Evolutionary conservation across 208 protist genomes (phyloP).

Genomic region (Jaenimonas drosophilae): DNA sequence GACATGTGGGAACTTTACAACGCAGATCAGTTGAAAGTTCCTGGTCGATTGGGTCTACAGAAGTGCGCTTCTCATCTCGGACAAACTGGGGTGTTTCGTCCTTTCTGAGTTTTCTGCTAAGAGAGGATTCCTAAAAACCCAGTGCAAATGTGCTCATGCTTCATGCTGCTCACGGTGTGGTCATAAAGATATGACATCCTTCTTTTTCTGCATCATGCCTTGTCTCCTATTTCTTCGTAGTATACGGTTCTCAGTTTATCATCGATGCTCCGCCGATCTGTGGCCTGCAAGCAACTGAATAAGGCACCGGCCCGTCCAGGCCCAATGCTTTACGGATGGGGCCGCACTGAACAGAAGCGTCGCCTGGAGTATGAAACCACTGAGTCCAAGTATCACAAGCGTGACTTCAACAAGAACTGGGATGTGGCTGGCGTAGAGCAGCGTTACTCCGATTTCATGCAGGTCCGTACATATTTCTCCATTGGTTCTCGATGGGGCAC

Average conservation of each 20-base stretch:
- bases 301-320: conserved; percentile 77
- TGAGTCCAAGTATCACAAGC: conserved; percentile 86
- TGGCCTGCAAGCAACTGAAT: conserved; percentile 53
- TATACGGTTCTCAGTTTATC: background rate
- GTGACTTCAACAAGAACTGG: conserved; percentile 89
- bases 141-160: no score
- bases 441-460: conserved; percentile 85
- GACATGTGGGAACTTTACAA: conserved; percentile 85
- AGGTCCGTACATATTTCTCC: conserved; percentile 85
- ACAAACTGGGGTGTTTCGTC: background rate
- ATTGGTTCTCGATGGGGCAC: conserved; percentile 81
- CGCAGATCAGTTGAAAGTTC: conserved; percentile 73
- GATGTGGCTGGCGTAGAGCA: conserved; percentile 83
- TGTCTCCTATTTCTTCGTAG: conserved; percentile 1
- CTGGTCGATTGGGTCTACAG: conserved; percentile 61
- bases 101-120: no score
- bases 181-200: no score
- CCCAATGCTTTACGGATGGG: conserved; percentile 85
- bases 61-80: conserved; percentile 1
- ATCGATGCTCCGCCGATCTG: conserved; percentile 72
- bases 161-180: no score
- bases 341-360: conserved; percentile 84
- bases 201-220: no score
- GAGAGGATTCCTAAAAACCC: no score
- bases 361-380: conserved; percentile 87